Evolutionary conservation across 2,329 filamentous ascomycete genomes (phyloP).

Genomic region (Mycosphaerelloides madeirae): DNA sequence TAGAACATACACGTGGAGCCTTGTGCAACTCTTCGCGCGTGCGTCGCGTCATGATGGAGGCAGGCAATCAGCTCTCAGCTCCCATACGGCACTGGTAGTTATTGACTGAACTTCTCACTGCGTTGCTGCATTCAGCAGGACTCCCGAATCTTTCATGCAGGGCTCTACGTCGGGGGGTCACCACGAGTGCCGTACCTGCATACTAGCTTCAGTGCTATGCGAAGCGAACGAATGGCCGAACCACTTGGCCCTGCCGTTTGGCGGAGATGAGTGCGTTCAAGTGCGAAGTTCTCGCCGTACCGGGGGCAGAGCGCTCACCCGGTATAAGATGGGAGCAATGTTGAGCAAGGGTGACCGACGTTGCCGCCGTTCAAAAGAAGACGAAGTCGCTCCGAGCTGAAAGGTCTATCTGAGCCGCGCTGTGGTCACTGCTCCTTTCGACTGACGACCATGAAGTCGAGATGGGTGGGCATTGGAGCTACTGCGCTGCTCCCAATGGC

Average conservation of each 20-base stretch:
- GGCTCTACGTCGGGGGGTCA: not conserved
- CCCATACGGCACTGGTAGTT: no score
- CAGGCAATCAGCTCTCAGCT: no score
- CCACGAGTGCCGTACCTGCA: constrained; percentile 4
- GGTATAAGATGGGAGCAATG: not conserved
- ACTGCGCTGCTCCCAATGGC: not conserved
- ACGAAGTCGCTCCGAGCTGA: not conserved
- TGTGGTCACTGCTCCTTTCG: no score
- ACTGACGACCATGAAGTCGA: not conserved
- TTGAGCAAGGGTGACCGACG: no score
- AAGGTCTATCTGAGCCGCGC: not conserved
- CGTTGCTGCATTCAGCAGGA: not conserved
- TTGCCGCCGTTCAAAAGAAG: no score
- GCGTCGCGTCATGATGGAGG: no score
- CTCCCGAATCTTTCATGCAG: not conserved
- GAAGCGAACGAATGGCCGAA: constrained; percentile 9
- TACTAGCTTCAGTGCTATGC: constrained; percentile 2
- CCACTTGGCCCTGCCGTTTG: constrained; percentile 4
- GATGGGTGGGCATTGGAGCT: not conserved
- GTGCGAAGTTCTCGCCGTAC: not conserved
- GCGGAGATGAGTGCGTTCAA: constrained; percentile 7
- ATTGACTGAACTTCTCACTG: not conserved
- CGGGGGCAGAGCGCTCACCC: not conserved
- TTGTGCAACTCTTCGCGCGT: no score
- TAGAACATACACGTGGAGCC: not conserved